Percentiles rank a stretch among this genome's conserved stretches.
Evolutionary conservation across 208 protist genomes (phyloP).

Genomic region (Crithidia brevicula): DNA sequence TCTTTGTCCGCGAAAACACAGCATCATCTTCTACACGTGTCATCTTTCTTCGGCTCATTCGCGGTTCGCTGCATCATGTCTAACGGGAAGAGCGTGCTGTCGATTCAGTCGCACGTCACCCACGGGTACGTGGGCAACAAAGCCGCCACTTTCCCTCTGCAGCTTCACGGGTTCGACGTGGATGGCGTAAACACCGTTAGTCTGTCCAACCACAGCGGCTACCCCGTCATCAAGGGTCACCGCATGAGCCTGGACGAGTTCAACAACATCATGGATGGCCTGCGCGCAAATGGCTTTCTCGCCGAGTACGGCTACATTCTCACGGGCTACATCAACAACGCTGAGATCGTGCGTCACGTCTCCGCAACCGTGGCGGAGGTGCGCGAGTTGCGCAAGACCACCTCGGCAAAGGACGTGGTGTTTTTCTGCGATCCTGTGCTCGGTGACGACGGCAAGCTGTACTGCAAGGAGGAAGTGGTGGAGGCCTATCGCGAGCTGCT

Average conservation of each 20-base stretch:
- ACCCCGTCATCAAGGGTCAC: slow-evolving; percentile 90
- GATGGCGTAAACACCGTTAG: slow-evolving; percentile 95
- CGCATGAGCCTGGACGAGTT: slow-evolving; percentile 86
- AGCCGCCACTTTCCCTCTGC: slow-evolving; percentile 93
- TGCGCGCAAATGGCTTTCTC: slow-evolving; percentile 89
- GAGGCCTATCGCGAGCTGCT: slow-evolving; percentile 90
- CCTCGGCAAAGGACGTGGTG: slow-evolving; percentile 28
- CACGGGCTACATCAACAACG: slow-evolving; percentile 95
- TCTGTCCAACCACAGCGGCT: slow-evolving; percentile 96
- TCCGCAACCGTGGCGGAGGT: slow-evolving; percentile 66
- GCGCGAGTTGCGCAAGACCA: slow-evolving; percentile 50
- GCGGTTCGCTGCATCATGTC: too few relatives aligned
- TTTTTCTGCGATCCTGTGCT: slow-evolving; percentile 96
- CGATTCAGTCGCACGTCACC: slow-evolving; percentile 95
- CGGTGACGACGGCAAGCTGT: slow-evolving; percentile 94
- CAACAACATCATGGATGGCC: slow-evolving; percentile 73
- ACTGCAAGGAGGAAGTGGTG: slow-evolving; percentile 93
- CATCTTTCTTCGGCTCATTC: too few relatives aligned
- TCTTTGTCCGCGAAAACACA: too few relatives aligned
- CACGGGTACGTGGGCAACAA: slow-evolving; percentile 98
- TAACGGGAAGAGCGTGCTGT: slow-evolving; percentile 79
- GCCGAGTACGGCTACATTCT: slow-evolving; percentile 88
- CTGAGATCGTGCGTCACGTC: slow-evolving; percentile 75
- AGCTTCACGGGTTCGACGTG: slow-evolving; percentile 95
- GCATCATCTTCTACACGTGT: too few relatives aligned